Evolutionary conservation across 129 eudicot species (phyloP), one percentile per base, ranked within the genome.

Genomic region (Solidago caesia): DNA sequence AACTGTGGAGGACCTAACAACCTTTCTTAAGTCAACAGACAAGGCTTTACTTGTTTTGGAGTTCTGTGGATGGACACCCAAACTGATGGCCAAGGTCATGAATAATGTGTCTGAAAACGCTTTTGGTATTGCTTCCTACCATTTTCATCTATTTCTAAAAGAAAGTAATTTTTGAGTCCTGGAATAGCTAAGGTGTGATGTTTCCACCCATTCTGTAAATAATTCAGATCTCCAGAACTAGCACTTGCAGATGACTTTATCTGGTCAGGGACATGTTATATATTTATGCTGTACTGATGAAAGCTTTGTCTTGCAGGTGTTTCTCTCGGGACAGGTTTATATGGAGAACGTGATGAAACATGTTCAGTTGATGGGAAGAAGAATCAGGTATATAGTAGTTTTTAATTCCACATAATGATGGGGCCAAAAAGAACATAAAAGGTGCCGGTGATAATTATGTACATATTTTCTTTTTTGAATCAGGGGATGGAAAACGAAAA

Each of bases 51-150:
- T 92, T 77, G 86, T 92, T 81, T 49, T 84, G 62, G 98, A 92
- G 72, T 85, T 86, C 61, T 92, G 98, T 81, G 98, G 96, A 62
- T 92, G 98, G 98, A 90, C 96, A 66, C 76, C 83, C 63, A 84
- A 74, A 67, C 77, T 90, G 84, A 81, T 86, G 79, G 74, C 87
- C 70, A 82, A 75, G 70, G 74, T 74, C 65, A 78, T 78, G 85
- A 82, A 73, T 48, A 82, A 82, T 69, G 51, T 65, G 42, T 80
- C 77, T 64, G 82, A 83, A 75, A 79, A 64, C 76, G 43, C 64
- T 66, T 80, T 80, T 14, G 95, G 93, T 86, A 87, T 60, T 21
- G 52, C 74, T 33, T 84, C 60, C 56, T 70, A 68, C 68, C 53
- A 27, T 53, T 52, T 52, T 69, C 46, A 58, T 57, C 64, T 39